Evolutionary conservation across 1,284 basidiomycete genomes (phyloP), one percentile per base, ranked within the genome.

Genomic region (Tranzscheliella williamsii): DNA sequence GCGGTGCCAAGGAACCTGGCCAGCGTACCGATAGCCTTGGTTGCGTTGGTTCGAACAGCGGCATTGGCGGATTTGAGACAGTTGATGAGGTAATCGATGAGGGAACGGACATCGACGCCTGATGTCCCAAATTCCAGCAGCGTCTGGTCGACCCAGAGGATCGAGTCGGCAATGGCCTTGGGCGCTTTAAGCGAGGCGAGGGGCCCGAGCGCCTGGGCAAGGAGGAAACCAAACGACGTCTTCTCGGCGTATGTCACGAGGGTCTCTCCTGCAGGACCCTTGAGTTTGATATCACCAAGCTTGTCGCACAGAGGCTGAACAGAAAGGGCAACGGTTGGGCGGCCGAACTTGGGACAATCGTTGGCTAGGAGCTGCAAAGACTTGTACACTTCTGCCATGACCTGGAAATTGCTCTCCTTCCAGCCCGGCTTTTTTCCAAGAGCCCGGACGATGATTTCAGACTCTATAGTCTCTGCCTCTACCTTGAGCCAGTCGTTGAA

Each of bases 361-460:
- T 90, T 86, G 1, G 92, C 89, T 37, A 97, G 83, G 16, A 85
- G 74, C 31, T 79, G 81, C 26, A 75, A 44, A n/a, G 62, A 48
- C 38, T 65, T 67, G 67, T 70, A 73, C 7, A 73, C 67, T 29
- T 72, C 70, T 31, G 51, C 58, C 48, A 70, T 61, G 42, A 76
- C 75, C 81, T 99, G 95, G 73, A 98, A 98, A 74, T 98, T 99
- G 83, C 96, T 98, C 80, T 99, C 95, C 31, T 84, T 85, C 92
- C 91, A 96, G 1, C 94, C 92, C 2, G 84, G 84, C 71, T 89
- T 92, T 82, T 95, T 97, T 20, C 85, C 86, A 42, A 98, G 79
- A 65, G 89, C 88, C n/a, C 94, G 84, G 15, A 97, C 85, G 37
- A 98, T 78, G 9, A 98, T 84, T 78, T 99, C 95, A 20, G 88